These are phyloP conservation scores for Ophioceras dolichostomum DNA, from an alignment of 2,329 filamentous ascomycete species.

Conservation along the genomic window DNA sequence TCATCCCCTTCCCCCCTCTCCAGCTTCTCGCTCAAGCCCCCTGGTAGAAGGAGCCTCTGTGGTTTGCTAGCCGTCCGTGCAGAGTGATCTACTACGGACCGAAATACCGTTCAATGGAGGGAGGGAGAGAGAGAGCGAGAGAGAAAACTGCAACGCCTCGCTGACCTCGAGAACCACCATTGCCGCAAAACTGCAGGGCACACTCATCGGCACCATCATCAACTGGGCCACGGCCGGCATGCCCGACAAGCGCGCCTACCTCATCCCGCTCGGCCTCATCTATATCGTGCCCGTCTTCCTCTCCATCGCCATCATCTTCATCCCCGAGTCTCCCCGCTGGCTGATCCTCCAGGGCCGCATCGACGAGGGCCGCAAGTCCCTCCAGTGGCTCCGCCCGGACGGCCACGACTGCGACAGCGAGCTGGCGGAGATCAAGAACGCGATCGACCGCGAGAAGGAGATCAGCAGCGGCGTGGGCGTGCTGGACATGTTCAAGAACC, in stretches of 20 bases:
- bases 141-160: too few relatives aligned
- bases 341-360: constrained; percentile 8
- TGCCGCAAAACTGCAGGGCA: too few relatives aligned
- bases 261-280: constrained; percentile 20
- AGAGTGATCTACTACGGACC: too few relatives aligned
- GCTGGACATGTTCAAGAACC: constrained; percentile 24
- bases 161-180: constrained; percentile 4
- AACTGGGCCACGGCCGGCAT: constrained; percentile 21
- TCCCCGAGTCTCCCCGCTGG: constrained; percentile 10
- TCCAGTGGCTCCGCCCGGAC: constrained; percentile 21
- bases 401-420: constrained; percentile 17
- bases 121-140: too few relatives aligned
- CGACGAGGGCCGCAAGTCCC: constrained; percentile 10
- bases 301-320: constrained; percentile 4
- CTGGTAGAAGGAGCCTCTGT: too few relatives aligned
- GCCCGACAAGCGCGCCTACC: constrained; percentile 16
- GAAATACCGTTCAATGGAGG: too few relatives aligned
- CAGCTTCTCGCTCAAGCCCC: too few relatives aligned
- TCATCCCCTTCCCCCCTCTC: not conserved
- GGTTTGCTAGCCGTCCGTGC: too few relatives aligned
- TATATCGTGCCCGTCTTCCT: constrained; percentile 7
- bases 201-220: constrained; percentile 27
- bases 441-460: constrained; percentile 20
- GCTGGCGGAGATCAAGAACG: constrained; percentile 18
- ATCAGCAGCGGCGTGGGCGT: constrained; percentile 20